Evolutionary conservation across 257 asterid genomes (phyloP).

Genomic region (Penstemon newberryi): DNA sequence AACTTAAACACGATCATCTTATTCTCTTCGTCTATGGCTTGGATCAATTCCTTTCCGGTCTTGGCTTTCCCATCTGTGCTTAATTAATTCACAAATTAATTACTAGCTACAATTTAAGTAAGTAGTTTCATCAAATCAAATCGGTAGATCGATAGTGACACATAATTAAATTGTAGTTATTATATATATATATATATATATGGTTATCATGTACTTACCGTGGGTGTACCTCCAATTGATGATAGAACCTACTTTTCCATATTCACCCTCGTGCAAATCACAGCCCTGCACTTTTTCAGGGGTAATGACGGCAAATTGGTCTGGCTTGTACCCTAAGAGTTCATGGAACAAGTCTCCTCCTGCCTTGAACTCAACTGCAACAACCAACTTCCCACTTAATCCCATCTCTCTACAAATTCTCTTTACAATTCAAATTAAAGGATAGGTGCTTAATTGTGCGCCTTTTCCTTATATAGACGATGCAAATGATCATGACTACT

Average conservation of each 20-base stretch:
- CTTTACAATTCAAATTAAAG: too few relatives aligned
- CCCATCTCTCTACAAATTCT: constrained; percentile 5
- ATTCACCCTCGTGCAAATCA: constrained; percentile 35
- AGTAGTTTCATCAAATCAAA: too few relatives aligned
- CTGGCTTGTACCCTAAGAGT: constrained; percentile 34
- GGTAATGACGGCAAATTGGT: constrained; percentile 21
- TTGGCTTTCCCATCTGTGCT: constrained; percentile 17
- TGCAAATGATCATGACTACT: too few relatives aligned
- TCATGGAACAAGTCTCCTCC: constrained; percentile 40
- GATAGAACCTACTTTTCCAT: constrained; percentile 31
- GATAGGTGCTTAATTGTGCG: too few relatives aligned
- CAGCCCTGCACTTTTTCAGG: constrained; percentile 32
- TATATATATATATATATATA: too few relatives aligned
- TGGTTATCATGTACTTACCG: constrained; percentile 12
- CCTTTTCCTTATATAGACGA: too few relatives aligned
- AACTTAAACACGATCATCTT: constrained; percentile 13
- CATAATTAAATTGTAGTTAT: too few relatives aligned
- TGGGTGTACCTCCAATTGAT: constrained; percentile 35
- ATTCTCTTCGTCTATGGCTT: constrained; percentile 17
- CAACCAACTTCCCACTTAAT: constrained; percentile 29
- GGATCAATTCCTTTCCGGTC: constrained; percentile 16
- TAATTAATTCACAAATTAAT: neutral
- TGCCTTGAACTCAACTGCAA: constrained; percentile 35
- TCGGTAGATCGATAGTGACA: too few relatives aligned
- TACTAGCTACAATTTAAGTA: too few relatives aligned